Percentiles rank a stretch among this genome's conserved stretches.
These are phyloP conservation scores for Escovopsis sp. DNA, from an alignment of 2,329 filamentous ascomycete genomes.

Conservation along the genomic window DNA sequence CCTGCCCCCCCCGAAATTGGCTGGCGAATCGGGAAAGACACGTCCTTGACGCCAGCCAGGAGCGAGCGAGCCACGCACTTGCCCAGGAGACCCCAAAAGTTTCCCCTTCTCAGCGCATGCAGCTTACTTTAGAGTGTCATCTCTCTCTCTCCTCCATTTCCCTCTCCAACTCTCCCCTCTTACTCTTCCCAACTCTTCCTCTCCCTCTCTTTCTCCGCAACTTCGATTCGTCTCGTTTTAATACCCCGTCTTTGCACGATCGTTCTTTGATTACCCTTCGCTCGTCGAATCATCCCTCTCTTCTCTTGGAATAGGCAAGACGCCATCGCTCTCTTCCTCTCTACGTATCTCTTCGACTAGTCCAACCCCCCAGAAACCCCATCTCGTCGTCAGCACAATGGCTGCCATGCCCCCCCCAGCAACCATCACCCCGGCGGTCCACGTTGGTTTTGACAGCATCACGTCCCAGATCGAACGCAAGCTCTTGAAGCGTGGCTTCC, in stretches of 20 bases:
- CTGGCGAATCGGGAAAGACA: slow-evolving; percentile 26
- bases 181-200: slow-evolving; percentile 12
- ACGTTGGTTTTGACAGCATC: slow-evolving; percentile 99
- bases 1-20: slow-evolving; percentile 32
- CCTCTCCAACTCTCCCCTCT: neutral
- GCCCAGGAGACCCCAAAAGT: slow-evolving; percentile 19
- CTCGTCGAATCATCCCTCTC: slow-evolving; percentile 11
- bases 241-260: slow-evolving; percentile 5
- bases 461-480: slow-evolving; percentile 99
- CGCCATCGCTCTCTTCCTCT: slow-evolving; percentile 5
- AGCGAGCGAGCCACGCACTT: slow-evolving; percentile 2
- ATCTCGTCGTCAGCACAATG: slow-evolving; percentile 23
- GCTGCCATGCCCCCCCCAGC: slow-evolving; percentile 52
- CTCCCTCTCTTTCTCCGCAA: slow-evolving; percentile 3
- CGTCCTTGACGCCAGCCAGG: slow-evolving; percentile 4
- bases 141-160: slow-evolving; percentile 7
- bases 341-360: slow-evolving; percentile 4
- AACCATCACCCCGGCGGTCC: slow-evolving; percentile 79
- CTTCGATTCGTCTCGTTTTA: slow-evolving; percentile 13
- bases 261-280: slow-evolving; percentile 5
- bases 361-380: slow-evolving; percentile 3
- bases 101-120: slow-evolving; percentile 20
- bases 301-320: slow-evolving; percentile 22
- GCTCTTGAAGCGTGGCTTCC: slow-evolving; percentile 97
- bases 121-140: slow-evolving; percentile 4